These are phyloP conservation scores for Cudoniella acicularis DNA, from an alignment of 495 filamentous ascomycete genomes.

Conservation along the genomic window DNA sequence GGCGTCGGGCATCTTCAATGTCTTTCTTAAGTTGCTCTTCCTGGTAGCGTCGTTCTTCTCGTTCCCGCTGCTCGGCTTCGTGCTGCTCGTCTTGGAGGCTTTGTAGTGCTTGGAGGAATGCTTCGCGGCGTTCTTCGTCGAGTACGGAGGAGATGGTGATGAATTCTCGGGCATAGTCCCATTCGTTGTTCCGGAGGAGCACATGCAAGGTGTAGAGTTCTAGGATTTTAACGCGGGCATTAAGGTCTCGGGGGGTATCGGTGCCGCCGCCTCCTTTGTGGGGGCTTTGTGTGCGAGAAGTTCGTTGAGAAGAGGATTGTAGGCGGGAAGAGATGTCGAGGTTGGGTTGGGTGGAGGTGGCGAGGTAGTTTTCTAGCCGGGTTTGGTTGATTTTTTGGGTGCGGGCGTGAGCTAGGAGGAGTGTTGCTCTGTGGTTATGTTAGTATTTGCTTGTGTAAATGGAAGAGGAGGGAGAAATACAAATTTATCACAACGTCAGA, in stretches of 20 bases:
- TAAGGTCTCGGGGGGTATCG: constrained; percentile 72
- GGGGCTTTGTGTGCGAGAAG: constrained; percentile 30
- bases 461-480: constrained; percentile 37
- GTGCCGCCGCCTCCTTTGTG: constrained; percentile 49
- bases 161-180: constrained; percentile 91
- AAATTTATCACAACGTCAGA: constrained; percentile 91
- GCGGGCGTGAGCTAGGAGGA: constrained; percentile 82
- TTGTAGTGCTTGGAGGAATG: constrained; percentile 72
- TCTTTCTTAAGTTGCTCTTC: constrained; percentile 55
- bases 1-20: constrained; percentile 53
- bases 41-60: constrained; percentile 59
- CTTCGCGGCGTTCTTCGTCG: constrained; percentile 87
- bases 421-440: constrained; percentile 58
- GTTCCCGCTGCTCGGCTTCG: constrained; percentile 57
- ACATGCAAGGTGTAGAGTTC: constrained; percentile 94
- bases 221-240: constrained; percentile 77
- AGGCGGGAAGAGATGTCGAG: constrained; percentile 62
- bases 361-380: constrained; percentile 86
- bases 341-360: constrained; percentile 65
- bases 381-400: constrained; percentile 79
- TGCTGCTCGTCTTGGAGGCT: constrained; percentile 69
- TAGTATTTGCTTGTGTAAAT: constrained; percentile 6
- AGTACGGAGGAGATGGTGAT: constrained; percentile 78
- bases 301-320: constrained; percentile 21
- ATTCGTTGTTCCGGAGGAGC: constrained; percentile 83